Evolutionary conservation across 495 filamentous ascomycete genomes (phyloP).

Genomic region (Penicillium robsamsonii): DNA sequence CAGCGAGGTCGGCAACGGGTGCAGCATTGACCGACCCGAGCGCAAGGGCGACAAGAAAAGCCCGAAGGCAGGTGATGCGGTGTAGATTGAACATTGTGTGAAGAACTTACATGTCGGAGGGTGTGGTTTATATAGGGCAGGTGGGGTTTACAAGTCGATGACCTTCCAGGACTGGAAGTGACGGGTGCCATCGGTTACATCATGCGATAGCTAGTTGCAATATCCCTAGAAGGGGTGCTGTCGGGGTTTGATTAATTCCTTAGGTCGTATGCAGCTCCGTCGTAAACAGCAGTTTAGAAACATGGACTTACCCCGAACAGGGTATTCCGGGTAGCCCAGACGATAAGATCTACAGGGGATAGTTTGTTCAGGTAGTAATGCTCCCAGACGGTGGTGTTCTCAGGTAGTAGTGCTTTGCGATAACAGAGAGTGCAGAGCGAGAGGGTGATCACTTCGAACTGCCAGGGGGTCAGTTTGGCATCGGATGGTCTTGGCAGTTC

Average conservation of each 20-base stretch:
- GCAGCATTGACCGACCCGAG: constrained; percentile 11
- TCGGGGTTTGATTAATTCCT: background rate
- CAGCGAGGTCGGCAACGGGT: background rate
- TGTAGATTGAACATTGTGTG: constrained; percentile 8
- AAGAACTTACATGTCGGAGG: background rate
- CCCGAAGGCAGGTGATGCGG: constrained; percentile 7
- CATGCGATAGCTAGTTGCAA: background rate
- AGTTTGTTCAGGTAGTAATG: background rate
- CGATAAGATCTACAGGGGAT: background rate
- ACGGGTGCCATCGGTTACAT: constrained; percentile 11
- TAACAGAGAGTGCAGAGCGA: background rate
- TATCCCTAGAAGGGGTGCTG: background rate
- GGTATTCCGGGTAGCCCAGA: background rate
- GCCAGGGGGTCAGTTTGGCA: background rate
- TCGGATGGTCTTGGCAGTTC: background rate
- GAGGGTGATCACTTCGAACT: background rate
- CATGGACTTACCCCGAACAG: background rate
- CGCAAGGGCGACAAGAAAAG: constrained; percentile 10
- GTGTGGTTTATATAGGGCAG: background rate
- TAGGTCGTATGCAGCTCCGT: background rate
- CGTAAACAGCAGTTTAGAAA: background rate
- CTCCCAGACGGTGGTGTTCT: background rate
- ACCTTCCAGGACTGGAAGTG: background rate
- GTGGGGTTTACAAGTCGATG: background rate
- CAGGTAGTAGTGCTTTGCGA: background rate